A percentile compares a stretch with the other conserved stretches of the same genome.
These are phyloP conservation scores for Daedalea quercina DNA, from an alignment of 768 basidiomycete genomes.

Conservation along the genomic window DNA sequence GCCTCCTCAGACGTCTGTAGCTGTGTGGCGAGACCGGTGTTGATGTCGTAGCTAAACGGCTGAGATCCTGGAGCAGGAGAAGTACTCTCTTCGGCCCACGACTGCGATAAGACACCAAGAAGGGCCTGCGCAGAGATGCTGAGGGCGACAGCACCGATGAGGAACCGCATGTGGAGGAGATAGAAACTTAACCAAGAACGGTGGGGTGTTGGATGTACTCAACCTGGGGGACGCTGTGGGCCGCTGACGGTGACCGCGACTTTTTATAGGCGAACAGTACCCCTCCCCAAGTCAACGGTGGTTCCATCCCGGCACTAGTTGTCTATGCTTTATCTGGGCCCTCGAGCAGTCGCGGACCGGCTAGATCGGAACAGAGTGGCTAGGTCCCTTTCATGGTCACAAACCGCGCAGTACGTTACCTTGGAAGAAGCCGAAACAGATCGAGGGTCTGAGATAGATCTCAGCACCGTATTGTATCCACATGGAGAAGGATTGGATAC, in stretches of 20 bases:
- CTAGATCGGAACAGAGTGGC: no score
- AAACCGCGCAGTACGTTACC: no score
- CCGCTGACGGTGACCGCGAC: no score
- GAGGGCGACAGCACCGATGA: conserved; percentile 3
- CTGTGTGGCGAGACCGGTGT: conserved; percentile 13
- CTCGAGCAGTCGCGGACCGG: no score
- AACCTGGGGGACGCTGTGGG: no score
- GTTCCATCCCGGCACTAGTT: no score
- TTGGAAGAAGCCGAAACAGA: no score
- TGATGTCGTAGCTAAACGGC: conserved; percentile 11
- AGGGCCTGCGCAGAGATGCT: neutral
- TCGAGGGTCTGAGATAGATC: no score
- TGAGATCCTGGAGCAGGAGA: conserved; percentile 6
- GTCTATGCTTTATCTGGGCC: no score
- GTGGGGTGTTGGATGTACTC: neutral
- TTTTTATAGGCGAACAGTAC: no score
- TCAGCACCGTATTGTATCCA: neutral
- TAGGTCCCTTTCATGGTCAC: no score
- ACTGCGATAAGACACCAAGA: conserved; percentile 10
- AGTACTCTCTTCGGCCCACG: conserved; percentile 13
- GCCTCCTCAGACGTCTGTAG: conserved; percentile 11
- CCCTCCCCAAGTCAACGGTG: no score
- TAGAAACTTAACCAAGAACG: neutral
- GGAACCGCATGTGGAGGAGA: neutral
- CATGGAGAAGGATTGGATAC: neutral